phyloP scores from a whole-genome alignment of 495 filamentous ascomycete species.

The Penicillium parvum region DNA sequence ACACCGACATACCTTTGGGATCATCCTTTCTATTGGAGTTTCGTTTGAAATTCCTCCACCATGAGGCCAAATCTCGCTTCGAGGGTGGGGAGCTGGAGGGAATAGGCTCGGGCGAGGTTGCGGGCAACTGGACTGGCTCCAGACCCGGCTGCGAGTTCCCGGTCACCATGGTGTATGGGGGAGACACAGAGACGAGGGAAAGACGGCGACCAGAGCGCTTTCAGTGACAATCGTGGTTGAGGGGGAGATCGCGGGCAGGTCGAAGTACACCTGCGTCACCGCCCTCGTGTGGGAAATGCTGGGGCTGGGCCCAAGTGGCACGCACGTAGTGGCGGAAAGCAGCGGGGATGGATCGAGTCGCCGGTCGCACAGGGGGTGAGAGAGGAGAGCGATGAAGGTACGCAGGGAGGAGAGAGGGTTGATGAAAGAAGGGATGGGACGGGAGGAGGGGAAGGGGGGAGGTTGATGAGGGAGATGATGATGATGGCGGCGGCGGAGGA shows the following conservation, averaged over 20 bases:
- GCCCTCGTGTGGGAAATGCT: constrained; percentile 36
- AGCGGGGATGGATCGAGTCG: no score
- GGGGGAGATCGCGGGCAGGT: constrained; percentile 15
- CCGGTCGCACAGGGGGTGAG: no score
- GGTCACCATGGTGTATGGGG: constrained; percentile 36
- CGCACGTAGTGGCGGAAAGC: no score
- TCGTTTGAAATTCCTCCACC: constrained; percentile 88
- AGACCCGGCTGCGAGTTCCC: constrained; percentile 40
- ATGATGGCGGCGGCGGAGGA: constrained; percentile 10
- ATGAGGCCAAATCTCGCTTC: constrained; percentile 77
- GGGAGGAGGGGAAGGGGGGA: no score
- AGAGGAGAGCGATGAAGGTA: no score
- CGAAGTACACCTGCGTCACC: constrained; percentile 30
- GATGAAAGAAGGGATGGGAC: neutral
- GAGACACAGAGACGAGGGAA: constrained; percentile 10
- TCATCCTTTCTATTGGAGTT: constrained; percentile 72
- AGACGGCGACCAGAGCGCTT: neutral
- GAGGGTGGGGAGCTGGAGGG: constrained; percentile 56
- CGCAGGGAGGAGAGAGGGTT: no score
- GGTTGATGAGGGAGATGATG: no score
- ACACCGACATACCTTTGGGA: constrained; percentile 62
- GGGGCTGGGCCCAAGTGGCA: constrained; percentile 40
- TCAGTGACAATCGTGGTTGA: neutral
- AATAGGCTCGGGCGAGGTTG: constrained; percentile 33
- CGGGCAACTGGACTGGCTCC: constrained; percentile 31